Base-by-base conservation (phyloP, 352 stramenopile genomes). In the Phytophthora lateralis region DNA sequence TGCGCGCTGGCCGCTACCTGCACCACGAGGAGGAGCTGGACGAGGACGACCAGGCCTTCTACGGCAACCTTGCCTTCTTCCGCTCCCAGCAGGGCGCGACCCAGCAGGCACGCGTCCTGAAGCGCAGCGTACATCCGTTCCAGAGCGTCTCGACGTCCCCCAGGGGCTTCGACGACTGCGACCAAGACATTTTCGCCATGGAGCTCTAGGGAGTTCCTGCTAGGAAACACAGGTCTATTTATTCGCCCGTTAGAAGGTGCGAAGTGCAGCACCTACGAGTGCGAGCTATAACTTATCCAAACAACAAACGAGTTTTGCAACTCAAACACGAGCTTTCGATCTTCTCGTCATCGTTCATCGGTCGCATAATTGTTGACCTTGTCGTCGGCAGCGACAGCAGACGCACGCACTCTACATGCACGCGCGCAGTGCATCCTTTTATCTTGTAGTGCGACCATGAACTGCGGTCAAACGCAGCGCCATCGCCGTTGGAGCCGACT, bases 111-210 rank as follows among this genome's bases (percentile, higher is more conserved):
- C 54, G 21, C 12, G 26, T 60, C 21, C 27, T 53, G 43, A 68
- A 71, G 58, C 39, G 8, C 12, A 60, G 27, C 29, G 45, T 43
- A 29, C 17, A 53, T 35, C 11, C 35, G 18, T 21, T 35, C 45
- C 54, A 61, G 45, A n/a, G 6, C 11, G 42, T 49, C 11, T 27
- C 54, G 2, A 15, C 52, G n/a, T 61, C 60, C 6, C 54, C 64
- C 8, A 62, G 37, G 5, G 38, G 17, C 11, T 48, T 64, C 15
- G 65, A 69, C 48, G 51, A 60, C 29, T 50, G 71, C 60, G 73
- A 85, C 61, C 78, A 85, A 34, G 68, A 88, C 20, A 91, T 91
- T 51, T 91, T 91, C 34, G 73, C 80, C 60, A 80, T 89, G 79
- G 81, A 91, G 58, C 63, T 91, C 48, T 91, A 58, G 74, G 21